Conservation (phyloP, 2,329 filamentous ascomycete genomes). For the Cercospora sp. region DNA sequence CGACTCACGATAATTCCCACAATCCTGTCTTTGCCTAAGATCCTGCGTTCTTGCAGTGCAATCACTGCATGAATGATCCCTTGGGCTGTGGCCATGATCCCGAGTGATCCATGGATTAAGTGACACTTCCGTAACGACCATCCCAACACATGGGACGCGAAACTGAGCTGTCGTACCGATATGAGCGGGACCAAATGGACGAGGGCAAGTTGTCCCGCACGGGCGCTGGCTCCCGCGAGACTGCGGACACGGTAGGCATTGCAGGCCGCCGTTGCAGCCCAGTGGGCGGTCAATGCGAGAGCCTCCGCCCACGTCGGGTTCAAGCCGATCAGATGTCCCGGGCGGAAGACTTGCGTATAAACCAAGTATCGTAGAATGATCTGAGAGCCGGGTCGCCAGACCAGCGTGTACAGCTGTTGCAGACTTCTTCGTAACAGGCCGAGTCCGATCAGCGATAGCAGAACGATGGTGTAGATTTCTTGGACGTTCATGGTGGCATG, state of each 20-base stretch:
- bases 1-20: conserved; percentile 1
- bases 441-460: background rate
- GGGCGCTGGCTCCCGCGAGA: background rate
- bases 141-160: conserved; percentile 2
- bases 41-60: background rate
- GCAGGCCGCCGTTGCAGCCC: background rate
- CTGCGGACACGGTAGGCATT: background rate
- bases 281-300: background rate
- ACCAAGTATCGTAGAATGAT: conserved; percentile 5
- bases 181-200: background rate
- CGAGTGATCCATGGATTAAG: background rate
- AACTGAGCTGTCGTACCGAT: conserved; percentile 1
- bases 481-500: background rate
- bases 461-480: background rate
- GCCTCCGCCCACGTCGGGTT: background rate
- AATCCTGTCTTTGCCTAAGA: conserved; percentile 6
- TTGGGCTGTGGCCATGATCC: conserved; percentile 2
- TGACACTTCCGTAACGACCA: background rate
- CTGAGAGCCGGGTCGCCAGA: background rate
- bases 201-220: background rate
- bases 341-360: background rate
- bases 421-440: background rate
- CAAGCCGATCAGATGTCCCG: background rate
- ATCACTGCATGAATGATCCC: background rate
- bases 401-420: background rate